Percentiles rank a stretch among this genome's conserved stretches.
Evolutionary conservation across 352 stramenopile species (phyloP).

Genomic region (Globisporangium viniferum): DNA sequence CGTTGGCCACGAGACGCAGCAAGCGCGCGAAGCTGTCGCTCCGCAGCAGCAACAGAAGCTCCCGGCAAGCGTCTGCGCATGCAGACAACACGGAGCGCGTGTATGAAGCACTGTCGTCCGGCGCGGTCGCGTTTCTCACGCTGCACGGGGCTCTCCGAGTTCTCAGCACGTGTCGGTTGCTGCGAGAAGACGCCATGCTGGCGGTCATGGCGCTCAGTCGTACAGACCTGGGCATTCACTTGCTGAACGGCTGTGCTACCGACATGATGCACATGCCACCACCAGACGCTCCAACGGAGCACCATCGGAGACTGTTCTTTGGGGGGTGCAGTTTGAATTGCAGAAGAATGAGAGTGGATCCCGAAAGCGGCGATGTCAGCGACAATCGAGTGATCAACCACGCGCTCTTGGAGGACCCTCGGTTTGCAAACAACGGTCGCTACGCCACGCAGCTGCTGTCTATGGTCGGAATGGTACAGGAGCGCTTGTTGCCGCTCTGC

Average conservation of each 20-base stretch:
- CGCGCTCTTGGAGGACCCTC: conserved; percentile 25
- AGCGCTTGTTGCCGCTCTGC: conserved; percentile 24
- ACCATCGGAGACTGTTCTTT: background rate
- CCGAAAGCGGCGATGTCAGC: conserved; percentile 21
- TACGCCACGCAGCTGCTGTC: conserved; percentile 32
- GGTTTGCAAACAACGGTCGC: conserved; percentile 12
- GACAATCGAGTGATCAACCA: conserved; percentile 19
- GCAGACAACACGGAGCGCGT: conserved; percentile 9
- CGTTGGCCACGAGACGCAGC: background rate
- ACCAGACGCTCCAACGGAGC: conserved; percentile 14
- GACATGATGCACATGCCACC: conserved; percentile 33
- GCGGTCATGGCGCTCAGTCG: conserved; percentile 26
- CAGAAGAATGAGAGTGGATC: conserved; percentile 15
- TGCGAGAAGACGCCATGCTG: conserved; percentile 24
- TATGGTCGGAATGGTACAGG: conserved; percentile 26
- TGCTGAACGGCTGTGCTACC: conserved; percentile 25
- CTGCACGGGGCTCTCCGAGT: conserved; percentile 25
- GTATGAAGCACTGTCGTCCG: conserved; percentile 22
- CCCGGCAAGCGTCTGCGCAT: background rate
- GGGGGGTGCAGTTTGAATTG: conserved; percentile 5
- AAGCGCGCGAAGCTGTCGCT: conserved; percentile 8
- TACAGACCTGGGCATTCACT: conserved; percentile 25
- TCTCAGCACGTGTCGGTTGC: conserved; percentile 27
- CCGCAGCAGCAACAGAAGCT: background rate
- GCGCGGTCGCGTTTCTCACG: conserved; percentile 26